Conservation (phyloP, 2,329 filamentous ascomycete genomes). For the Emergomyces pasteurianus region DNA sequence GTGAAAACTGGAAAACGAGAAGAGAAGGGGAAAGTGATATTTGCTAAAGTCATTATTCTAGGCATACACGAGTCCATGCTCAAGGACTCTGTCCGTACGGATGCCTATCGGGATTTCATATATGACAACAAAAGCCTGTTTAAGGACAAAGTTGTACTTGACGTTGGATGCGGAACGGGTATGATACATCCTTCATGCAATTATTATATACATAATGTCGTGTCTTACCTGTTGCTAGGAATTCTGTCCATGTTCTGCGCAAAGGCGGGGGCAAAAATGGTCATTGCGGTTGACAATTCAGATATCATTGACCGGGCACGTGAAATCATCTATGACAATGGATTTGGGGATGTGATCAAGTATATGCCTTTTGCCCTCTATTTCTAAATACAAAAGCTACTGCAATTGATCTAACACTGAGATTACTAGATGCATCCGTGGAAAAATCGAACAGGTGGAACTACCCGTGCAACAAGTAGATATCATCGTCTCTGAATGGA, state of each 20-base stretch:
- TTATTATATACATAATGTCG: neutral
- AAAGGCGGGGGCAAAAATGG: slow-evolving; percentile 71
- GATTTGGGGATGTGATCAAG: slow-evolving; percentile 60
- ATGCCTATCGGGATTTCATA: slow-evolving; percentile 89
- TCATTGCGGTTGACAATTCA: slow-evolving; percentile 86
- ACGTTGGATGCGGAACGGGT: slow-evolving; percentile 73
- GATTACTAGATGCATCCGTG: slow-evolving; percentile 50
- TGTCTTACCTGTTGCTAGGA: slow-evolving; percentile 39
- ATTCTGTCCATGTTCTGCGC: slow-evolving; percentile 94
- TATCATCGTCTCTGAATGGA: slow-evolving; percentile 95
- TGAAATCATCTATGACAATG: slow-evolving; percentile 74
- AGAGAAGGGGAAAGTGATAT: neutral
- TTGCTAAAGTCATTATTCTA: slow-evolving; percentile 23
- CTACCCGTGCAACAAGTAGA: slow-evolving; percentile 73
- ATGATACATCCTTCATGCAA: slow-evolving; percentile 16
- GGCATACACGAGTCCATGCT: slow-evolving; percentile 95
- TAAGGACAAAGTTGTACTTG: slow-evolving; percentile 72
- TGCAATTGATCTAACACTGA: slow-evolving; percentile 3
- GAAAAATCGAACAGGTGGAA: slow-evolving; percentile 76
- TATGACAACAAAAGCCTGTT: slow-evolving; percentile 85
- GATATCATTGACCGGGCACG: slow-evolving; percentile 78
- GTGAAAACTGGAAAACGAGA: neutral
- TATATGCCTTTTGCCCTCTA: slow-evolving; percentile 16
- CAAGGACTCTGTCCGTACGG: slow-evolving; percentile 76
- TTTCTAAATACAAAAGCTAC: neutral